Evolutionary conservation across 768 basidiomycete genomes (phyloP).

Genomic region (Hericium rajendrae): DNA sequence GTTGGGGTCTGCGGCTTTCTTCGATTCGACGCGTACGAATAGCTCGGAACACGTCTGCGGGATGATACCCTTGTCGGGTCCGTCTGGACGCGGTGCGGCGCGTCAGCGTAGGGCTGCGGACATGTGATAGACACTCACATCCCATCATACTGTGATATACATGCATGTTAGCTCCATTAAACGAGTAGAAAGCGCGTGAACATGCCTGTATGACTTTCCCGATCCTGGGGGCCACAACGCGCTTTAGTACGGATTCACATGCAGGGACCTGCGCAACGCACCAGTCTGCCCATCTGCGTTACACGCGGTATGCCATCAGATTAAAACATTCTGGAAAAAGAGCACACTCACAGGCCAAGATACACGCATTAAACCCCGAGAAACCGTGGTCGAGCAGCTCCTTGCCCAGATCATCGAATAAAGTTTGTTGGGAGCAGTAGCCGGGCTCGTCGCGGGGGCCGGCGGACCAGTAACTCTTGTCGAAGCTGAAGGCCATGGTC

Average conservation of each 20-base stretch:
- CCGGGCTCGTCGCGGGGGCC: conserved; percentile 80
- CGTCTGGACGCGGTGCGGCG: conserved; percentile 41
- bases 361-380: conserved; percentile 95
- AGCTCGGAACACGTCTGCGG: conserved; percentile 91
- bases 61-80: conserved; percentile 94
- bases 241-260: background rate
- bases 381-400: conserved; percentile 95
- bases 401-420: conserved; percentile 90
- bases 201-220: conserved; percentile 86
- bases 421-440: conserved; percentile 90
- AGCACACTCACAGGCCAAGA: conserved; percentile 83
- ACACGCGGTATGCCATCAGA: background rate
- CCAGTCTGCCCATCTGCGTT: conserved; percentile 73
- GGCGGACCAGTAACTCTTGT: conserved; percentile 97
- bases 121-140: conserved; percentile 45
- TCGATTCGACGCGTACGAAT: conserved; percentile 70
- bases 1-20: conserved; percentile 54
- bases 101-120: background rate
- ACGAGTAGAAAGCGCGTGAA: conserved; percentile 5
- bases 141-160: conserved; percentile 75
- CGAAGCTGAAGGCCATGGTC: conserved; percentile 86
- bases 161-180: background rate
- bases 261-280: conserved; percentile 27
- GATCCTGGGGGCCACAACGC: conserved; percentile 43
- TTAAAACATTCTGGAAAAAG: background rate